Evolutionary conservation across 495 filamentous ascomycete genomes (phyloP), one percentile per base, ranked within the genome.

Genomic region (Annulohypoxylon maeteangense): DNA sequence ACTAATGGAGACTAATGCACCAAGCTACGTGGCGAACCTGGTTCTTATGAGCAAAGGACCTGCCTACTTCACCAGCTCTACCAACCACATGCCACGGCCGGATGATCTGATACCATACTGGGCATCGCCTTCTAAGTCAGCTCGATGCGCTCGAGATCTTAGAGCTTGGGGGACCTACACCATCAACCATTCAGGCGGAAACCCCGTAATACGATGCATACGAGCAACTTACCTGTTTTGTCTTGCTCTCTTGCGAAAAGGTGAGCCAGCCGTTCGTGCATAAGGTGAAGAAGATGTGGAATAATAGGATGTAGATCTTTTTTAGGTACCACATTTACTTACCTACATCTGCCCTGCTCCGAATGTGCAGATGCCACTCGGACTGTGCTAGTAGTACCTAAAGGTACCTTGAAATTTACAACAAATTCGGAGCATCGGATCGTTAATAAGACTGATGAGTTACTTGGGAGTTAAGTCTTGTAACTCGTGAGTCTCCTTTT

Each of bases 41-140:
- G 56, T 44, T 55, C 29, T 50, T 34, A 42, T 44, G 18, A 48
- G 12, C 7, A 32, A 59, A 51, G 18, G 47, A 29, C 44, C 38
- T 47, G 47, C 34, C n/a, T 44, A 20, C 40, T 44, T 44, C 4
- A 44, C 40, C 40, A 18, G 4, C 8, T 44, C 40, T 44, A 44
- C 40, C 34, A 62, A 56, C 38, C 58, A 68, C 58, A 68, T 68
- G 48, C 50, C 11, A 57, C 23, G 27, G n/a, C 60, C 45, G 51
- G 56, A 64, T 64, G 53, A 65, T 54, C 31, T 51, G 44, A 25
- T 58, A 36, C 34, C 55, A 27, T 51, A 51, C 12, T 51, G 6
- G 47, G 45, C 55, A 55, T 47, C 42, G 14, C 65, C 32, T 50
- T 20, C 14, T 7, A 58, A 27, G 23, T 18, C 51, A 25, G 34